A percentile compares a stretch with the other conserved stretches of the same genome.
Conservation (phyloP, 345 rosid species). For the Eucalyptus caleyi region DNA sequence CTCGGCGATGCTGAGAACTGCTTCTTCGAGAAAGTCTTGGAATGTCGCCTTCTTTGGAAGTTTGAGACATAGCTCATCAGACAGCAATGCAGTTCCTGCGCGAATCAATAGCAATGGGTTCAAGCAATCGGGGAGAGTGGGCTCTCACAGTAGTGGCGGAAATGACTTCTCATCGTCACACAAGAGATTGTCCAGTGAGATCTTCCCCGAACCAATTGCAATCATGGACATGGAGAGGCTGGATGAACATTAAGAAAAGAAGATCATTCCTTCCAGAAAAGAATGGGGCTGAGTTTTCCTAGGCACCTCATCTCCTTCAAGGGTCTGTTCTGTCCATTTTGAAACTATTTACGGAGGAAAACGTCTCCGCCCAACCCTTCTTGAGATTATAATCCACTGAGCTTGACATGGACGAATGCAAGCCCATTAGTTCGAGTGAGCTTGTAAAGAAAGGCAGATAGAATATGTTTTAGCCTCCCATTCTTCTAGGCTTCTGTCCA, state of each 20-base stretch:
- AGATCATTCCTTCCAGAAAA: background rate
- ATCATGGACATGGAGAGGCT: slow-evolving; percentile 24
- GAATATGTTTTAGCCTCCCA: background rate
- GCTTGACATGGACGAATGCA: background rate
- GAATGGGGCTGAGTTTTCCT: background rate
- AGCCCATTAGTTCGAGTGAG: background rate
- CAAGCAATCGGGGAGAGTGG: slow-evolving; percentile 34
- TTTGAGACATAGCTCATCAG: slow-evolving; percentile 70
- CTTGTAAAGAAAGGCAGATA: background rate
- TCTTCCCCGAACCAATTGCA: slow-evolving; percentile 44
- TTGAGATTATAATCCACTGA: background rate
- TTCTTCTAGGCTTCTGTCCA: background rate
- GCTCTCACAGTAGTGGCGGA: slow-evolving; percentile 46
- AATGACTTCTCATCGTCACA: slow-evolving; percentile 41
- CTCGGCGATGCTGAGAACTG: slow-evolving; percentile 58
- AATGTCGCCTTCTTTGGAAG: slow-evolving; percentile 64
- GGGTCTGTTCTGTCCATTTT: background rate
- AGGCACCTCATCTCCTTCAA: background rate
- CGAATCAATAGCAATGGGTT: slow-evolving; percentile 21
- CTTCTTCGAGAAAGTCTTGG: slow-evolving; percentile 71
- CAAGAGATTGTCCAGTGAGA: slow-evolving; percentile 46
- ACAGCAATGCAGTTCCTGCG: slow-evolving; percentile 11
- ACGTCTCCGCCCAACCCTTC: background rate
- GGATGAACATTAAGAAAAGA: slow-evolving; percentile 2
- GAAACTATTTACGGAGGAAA: background rate